Evolutionary conservation across 2,329 filamentous ascomycete species (phyloP), one percentile per base, ranked within the genome.

Genomic region (Endoconidiophora laricicola): DNA sequence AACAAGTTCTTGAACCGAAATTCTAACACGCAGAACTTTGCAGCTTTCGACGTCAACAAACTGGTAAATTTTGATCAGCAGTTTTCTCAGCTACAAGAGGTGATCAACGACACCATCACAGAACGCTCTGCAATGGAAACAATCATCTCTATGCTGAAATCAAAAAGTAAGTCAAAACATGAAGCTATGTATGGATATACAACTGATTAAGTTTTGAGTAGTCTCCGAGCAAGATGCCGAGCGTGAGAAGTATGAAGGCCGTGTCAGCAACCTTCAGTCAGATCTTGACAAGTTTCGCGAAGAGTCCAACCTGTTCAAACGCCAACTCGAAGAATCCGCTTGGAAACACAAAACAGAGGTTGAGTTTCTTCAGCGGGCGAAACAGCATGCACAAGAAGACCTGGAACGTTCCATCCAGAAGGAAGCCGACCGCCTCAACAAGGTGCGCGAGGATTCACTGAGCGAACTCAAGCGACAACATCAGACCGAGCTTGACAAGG

Each of bases 41-140:
- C 74, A 85, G 83, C 75, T 59, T 90, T 82, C 74, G 86, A 95
- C 62, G 78, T 87, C 56, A 81, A 87, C 54, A 78, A 81, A 29
- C 74, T 95, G 57, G 79, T 80, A 55, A 74, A 79, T 53, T 81
- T 95, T 66, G 85, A 94, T 58, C 69, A 71, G 16, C 73, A 90
- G 58, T 86, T 86, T 60, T 72, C 74, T 44, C 70, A 74, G 53
- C 70, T 96, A 54, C 81, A 82, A 59, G 73, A 81, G 52, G 80
- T 83, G 55, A 78, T 95, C 60, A 78, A 78, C 52, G 73, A 73
- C 29, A 79, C 83, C 20, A 72, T 81, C 9, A 74, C 73, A 39
- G 79, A 86, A 49, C 79, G 77, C 57, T 80, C 75, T 51, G 74
- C 71, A 4, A 69, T 86, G 54, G 86, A 90, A 57, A 82, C 91